These are phyloP conservation scores for Hylodesmum podocarpum DNA, from an alignment of 306 rosid species.

Conservation along the genomic window DNA sequence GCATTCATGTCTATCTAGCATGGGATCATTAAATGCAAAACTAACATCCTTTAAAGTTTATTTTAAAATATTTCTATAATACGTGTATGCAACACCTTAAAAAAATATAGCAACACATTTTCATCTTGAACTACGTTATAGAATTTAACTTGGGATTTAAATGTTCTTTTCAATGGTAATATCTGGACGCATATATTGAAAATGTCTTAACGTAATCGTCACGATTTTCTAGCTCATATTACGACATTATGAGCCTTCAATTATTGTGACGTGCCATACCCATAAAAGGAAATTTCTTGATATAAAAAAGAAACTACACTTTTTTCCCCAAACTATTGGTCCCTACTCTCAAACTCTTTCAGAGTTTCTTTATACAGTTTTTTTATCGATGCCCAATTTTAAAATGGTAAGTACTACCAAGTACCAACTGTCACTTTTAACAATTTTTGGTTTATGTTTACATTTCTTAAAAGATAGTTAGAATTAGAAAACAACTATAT, in stretches of 20 bases:
- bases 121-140: neutral
- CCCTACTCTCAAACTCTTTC: conserved; percentile 1
- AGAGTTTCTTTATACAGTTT: neutral
- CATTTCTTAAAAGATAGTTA: too few relatives aligned
- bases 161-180: neutral
- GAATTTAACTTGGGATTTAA: neutral
- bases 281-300: neutral
- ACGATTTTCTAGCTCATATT: neutral
- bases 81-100: too few relatives aligned
- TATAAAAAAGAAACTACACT: neutral
- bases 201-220: neutral
- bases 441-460: too few relatives aligned
- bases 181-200: neutral
- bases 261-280: conserved; percentile 22
- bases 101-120: neutral
- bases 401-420: too few relatives aligned
- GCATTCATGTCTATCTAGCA: too few relatives aligned
- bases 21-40: too few relatives aligned
- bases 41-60: too few relatives aligned
- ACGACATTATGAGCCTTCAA: conserved; percentile 21
- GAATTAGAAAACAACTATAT: too few relatives aligned
- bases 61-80: too few relatives aligned
- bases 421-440: too few relatives aligned
- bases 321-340: conserved; percentile 7
- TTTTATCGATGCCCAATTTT: neutral